Percentiles rank a stretch among this genome's conserved stretches.
These are phyloP conservation scores for Phialophora verrucosa DNA, from an alignment of 2,329 filamentous ascomycete genomes.

Conservation along the genomic window DNA sequence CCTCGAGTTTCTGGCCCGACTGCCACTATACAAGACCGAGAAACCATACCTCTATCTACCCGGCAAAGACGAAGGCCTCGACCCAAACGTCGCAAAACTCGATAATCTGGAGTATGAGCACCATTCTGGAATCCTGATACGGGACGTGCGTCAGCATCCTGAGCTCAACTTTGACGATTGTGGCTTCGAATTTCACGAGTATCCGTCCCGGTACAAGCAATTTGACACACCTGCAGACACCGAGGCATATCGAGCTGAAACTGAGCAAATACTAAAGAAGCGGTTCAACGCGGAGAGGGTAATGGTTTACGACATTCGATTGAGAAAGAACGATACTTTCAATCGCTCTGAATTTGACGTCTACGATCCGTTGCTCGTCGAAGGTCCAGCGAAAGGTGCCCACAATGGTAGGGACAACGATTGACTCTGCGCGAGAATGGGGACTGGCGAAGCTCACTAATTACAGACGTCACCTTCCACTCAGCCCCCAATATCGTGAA, in stretches of 20 bases:
- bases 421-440: not conserved
- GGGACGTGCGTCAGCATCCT: conserved; percentile 11
- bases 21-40: conserved; percentile 18
- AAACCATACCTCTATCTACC: conserved; percentile 25
- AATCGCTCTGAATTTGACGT: conserved; percentile 20
- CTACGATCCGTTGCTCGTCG: conserved; percentile 18
- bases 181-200: conserved; percentile 19
- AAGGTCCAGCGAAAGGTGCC: conserved; percentile 25
- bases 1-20: conserved; percentile 17
- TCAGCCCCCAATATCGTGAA: not conserved
- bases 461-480: not conserved
- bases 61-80: conserved; percentile 12
- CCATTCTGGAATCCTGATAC: conserved; percentile 10
- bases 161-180: conserved; percentile 17
- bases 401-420: conserved; percentile 18
- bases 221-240: conserved; percentile 9
- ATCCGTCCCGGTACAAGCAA: not conserved
- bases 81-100: conserved; percentile 14
- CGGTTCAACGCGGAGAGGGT: conserved; percentile 17
- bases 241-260: conserved; percentile 12
- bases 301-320: conserved; percentile 18
- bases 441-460: not conserved
- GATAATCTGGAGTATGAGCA: conserved; percentile 21
- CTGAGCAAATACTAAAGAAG: conserved; percentile 9
- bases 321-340: conserved; percentile 17